Evolutionary conservation across 2,329 filamentous ascomycete genomes (phyloP).

Genomic region (Daldinia sp.): DNA sequence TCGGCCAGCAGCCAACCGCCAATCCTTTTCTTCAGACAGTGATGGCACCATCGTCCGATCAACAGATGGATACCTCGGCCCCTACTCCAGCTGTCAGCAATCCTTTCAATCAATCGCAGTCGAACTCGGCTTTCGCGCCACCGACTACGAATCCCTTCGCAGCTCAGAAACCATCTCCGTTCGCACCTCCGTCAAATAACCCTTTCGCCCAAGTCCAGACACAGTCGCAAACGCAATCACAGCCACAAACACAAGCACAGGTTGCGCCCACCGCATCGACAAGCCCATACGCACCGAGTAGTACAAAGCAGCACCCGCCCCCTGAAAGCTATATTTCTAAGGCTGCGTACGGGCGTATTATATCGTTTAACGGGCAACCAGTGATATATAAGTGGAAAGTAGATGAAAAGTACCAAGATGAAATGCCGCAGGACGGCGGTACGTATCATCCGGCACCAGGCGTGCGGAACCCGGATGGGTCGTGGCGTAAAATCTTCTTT

Average conservation of each 20-base stretch:
- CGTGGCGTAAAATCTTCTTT: slow-evolving; percentile 77
- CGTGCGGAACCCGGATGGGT: slow-evolving; percentile 64
- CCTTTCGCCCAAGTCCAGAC: slow-evolving; percentile 46
- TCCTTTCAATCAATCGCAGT: slow-evolving; percentile 47
- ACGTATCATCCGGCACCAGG: slow-evolving; percentile 56
- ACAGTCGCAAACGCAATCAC: slow-evolving; percentile 35
- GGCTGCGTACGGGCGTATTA: slow-evolving; percentile 60
- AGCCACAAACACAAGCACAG: slow-evolving; percentile 34
- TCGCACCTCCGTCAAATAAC: slow-evolving; percentile 39
- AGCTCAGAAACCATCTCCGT: slow-evolving; percentile 43
- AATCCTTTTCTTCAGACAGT: slow-evolving; percentile 51
- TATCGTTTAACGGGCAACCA: slow-evolving; percentile 71
- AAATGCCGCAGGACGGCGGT: slow-evolving; percentile 16
- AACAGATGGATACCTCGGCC: slow-evolving; percentile 48
- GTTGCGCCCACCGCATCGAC: slow-evolving; percentile 30
- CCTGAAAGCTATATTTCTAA: slow-evolving; percentile 59
- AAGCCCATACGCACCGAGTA: slow-evolving; percentile 60
- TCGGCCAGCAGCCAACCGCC: slow-evolving; percentile 48
- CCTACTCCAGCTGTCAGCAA: slow-evolving; percentile 43
- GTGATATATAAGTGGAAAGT: slow-evolving; percentile 67
- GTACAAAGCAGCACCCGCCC: slow-evolving; percentile 59
- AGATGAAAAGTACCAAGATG: slow-evolving; percentile 44
- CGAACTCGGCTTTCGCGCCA: slow-evolving; percentile 33
- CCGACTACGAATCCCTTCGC: slow-evolving; percentile 51
- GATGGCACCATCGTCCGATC: slow-evolving; percentile 27